Base-by-base conservation (phyloP, 2,329 filamentous ascomycete species). In the Hirsutella thompsonii region DNA sequence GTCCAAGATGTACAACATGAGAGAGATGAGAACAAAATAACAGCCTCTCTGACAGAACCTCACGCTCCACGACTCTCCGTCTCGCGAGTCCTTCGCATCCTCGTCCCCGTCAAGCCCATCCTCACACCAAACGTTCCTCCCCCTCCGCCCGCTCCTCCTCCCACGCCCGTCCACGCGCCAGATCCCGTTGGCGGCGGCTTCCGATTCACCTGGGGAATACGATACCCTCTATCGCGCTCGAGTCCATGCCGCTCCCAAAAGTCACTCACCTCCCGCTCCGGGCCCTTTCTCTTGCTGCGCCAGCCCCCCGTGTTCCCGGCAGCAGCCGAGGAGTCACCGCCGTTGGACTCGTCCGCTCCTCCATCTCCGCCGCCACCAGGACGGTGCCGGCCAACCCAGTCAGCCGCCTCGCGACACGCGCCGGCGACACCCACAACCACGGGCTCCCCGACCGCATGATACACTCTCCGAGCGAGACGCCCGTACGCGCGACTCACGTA, bases 181-280 rank as follows among this genome's bases (percentile, higher is more conserved):
- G 36, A 19, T 39, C 36, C 41, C 26, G 13, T n/a, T 3, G 32
- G 33, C 38, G 18, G 10, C 18, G 28, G 30, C 39, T 49, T 55
- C 49, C 48, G 54, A 26, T 66, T 66, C 48, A 62, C 60, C 40
- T 58, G 56, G 2, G 62, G 62, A 11, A 66, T 62, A 8, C 50
- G 46, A 43, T 66, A 66, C 8, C 58, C 62, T 16, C 52, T 54
- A 36, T 63, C 62, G 47, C 62, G 54, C 49, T 64, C 61, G 37
- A 58, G 36, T 33, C 61, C 48, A 34, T 66, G 58, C 33, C 56
- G 57, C 45, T 61, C 60, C 62, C 62, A 66, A 36, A 66, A 66
- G 37, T 66, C 62, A 36, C 62, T 66, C 30, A 51, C 52, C 39
- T 64, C 61, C 44, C 56, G 56, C 20, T 18, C 32, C 32, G 32